Evolutionary conservation across 106 monocot genomes (phyloP).

Genomic region (Phalaenopsis aphrodite): DNA sequence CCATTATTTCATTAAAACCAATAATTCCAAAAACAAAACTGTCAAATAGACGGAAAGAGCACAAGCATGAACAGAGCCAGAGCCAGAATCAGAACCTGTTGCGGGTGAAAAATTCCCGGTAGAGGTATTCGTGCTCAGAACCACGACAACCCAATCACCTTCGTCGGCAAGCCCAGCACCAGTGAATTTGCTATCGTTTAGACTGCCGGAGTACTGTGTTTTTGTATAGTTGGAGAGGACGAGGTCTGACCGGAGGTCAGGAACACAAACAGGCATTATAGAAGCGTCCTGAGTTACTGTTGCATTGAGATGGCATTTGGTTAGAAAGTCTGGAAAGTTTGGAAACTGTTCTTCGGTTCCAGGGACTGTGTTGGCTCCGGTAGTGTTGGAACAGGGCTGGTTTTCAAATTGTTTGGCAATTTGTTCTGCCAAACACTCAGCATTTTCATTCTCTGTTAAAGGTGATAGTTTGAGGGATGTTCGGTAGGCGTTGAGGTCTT

Average conservation of each 20-base stretch:
- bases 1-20: conserved; percentile 5
- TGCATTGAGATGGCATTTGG: conserved; percentile 58
- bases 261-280: conserved; percentile 77
- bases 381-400: conserved; percentile 70
- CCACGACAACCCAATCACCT: conserved; percentile 80
- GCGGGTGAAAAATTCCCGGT: conserved; percentile 27
- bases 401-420: conserved; percentile 57
- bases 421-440: conserved; percentile 71
- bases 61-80: conserved; percentile 4
- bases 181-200: conserved; percentile 45
- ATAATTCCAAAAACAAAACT: conserved; percentile 25
- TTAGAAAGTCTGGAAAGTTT: conserved; percentile 50
- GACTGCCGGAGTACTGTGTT: conserved; percentile 50
- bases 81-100: conserved; percentile 9
- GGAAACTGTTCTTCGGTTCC: conserved; percentile 75
- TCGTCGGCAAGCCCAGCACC: conserved; percentile 69
- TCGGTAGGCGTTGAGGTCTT: conserved; percentile 76
- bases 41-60: conserved; percentile 9
- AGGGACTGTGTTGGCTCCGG: conserved; percentile 61
- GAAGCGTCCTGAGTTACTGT: conserved; percentile 57
- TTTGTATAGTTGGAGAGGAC: conserved; percentile 83
- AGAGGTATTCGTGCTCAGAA: conserved; percentile 61
- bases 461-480: conserved; percentile 65
- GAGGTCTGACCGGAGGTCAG: conserved; percentile 30
- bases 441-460: conserved; percentile 56